A percentile compares a stretch with the other conserved stretches of the same genome.
These are phyloP conservation scores for Aspergillus nomiae DNA, from an alignment of 2,329 filamentous ascomycete species.

Conservation along the genomic window DNA sequence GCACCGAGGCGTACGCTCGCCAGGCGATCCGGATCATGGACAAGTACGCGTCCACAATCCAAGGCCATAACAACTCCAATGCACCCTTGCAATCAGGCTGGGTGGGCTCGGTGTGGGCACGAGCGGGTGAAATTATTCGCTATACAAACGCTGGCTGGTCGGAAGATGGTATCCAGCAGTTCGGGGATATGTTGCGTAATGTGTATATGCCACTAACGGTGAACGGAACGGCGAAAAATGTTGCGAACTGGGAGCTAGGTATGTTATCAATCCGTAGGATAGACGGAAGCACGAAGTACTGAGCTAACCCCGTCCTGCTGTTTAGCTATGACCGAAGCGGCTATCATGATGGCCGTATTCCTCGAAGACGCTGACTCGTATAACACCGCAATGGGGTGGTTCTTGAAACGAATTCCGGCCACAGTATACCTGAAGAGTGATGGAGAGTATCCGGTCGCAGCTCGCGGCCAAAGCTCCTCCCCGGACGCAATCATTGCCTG, in stretches of 20 bases:
- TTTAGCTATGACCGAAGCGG: neutral
- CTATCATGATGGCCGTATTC: neutral
- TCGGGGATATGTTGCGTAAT: neutral
- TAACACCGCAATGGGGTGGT: neutral
- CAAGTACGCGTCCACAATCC: neutral
- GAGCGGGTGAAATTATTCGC: neutral
- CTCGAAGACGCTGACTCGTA: neutral
- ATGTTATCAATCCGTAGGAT: neutral
- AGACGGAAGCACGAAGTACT: neutral
- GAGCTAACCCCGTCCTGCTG: neutral
- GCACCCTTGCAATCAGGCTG: conserved; percentile 1
- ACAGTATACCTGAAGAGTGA: neutral
- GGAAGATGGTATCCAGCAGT: neutral
- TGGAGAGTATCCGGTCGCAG: neutral
- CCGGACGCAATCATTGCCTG: neutral
- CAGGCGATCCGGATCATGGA: neutral
- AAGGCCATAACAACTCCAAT: conserved; percentile 3
- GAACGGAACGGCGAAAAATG: neutral
- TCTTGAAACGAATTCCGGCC: neutral
- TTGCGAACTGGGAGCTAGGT: neutral
- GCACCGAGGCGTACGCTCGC: neutral
- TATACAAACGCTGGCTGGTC: neutral
- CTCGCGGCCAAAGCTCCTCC: neutral
- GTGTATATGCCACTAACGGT: neutral
- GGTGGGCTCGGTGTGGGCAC: neutral